Percentiles rank a stretch among this genome's conserved stretches.
phyloP scores from a whole-genome alignment of 164 flowering plant genomes.

The Nelumbo lutea region DNA sequence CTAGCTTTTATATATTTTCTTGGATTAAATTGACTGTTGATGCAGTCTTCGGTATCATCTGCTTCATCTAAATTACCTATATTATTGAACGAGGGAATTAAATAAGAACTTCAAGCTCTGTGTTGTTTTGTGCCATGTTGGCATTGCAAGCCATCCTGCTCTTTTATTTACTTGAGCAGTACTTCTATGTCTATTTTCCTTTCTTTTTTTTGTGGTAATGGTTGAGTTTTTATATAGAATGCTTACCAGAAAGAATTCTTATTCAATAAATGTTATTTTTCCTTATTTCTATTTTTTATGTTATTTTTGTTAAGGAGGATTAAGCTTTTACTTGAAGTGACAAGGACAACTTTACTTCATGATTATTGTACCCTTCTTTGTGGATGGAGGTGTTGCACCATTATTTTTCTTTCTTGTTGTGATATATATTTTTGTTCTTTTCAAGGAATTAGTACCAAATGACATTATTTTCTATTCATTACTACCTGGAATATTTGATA shows the following conservation, averaged over 20 bases:
- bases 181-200: not conserved
- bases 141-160: conserved; percentile 55
- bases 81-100: conserved; percentile 82
- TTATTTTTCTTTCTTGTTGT: not conserved
- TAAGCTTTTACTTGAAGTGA: conserved; percentile 93
- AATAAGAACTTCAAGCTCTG: conserved; percentile 87
- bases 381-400: conserved; percentile 72
- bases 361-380: conserved; percentile 85
- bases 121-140: conserved; percentile 88
- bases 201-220: not conserved
- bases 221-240: not conserved
- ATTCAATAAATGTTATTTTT: not conserved
- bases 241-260: not conserved
- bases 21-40: conserved; percentile 7
- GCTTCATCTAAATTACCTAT: conserved; percentile 92
- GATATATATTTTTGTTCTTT: too few species aligned
- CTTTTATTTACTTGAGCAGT: not conserved
- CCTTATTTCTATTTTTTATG: too few species aligned
- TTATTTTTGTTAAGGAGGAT: conserved; percentile 9
- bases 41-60: conserved; percentile 97
- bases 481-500: not conserved
- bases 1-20: not conserved
- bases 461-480: not conserved
- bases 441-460: too few species aligned
- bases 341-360: conserved; percentile 91